phyloP scores from a whole-genome alignment of 805 yeast species.

The Candida loeiensis region DNA sequence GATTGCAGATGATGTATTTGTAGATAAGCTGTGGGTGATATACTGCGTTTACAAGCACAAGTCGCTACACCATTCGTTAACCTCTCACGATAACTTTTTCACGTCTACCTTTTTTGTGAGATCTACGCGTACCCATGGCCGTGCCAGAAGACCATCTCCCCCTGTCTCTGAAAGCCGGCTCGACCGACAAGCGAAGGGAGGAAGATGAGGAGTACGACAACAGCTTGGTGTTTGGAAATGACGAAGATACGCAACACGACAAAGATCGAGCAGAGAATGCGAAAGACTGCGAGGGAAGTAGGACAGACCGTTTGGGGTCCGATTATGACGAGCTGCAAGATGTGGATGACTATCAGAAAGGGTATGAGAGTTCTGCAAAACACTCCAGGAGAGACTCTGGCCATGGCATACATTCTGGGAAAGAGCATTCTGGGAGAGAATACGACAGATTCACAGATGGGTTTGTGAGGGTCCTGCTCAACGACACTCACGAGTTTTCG shows the following conservation, averaged over 20 bases:
- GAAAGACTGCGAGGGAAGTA: background rate
- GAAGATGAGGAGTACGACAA: constrained; percentile 17
- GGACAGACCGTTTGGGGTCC: too few relatives aligned
- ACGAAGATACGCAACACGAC: constrained; percentile 3
- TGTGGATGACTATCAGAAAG: too few relatives aligned
- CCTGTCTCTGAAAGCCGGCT: background rate
- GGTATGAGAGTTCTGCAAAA: too few relatives aligned
- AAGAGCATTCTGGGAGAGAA: too few relatives aligned
- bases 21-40: too few relatives aligned
- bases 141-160: background rate
- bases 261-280: background rate
- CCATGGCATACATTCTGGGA: too few relatives aligned
- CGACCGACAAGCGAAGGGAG: background rate
- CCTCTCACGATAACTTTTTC: background rate
- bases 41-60: too few relatives aligned
- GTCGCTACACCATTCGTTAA: background rate
- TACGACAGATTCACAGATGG: background rate
- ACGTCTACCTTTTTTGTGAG: too few relatives aligned
- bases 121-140: background rate
- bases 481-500: background rate
- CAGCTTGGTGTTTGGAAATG: constrained; percentile 31
- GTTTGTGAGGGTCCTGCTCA: background rate
- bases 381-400: too few relatives aligned
- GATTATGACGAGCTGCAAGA: too few relatives aligned
- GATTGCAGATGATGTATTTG: too few relatives aligned